Conservation (phyloP, 495 filamentous ascomycete species). For the Aspergillus panamensis region DNA sequence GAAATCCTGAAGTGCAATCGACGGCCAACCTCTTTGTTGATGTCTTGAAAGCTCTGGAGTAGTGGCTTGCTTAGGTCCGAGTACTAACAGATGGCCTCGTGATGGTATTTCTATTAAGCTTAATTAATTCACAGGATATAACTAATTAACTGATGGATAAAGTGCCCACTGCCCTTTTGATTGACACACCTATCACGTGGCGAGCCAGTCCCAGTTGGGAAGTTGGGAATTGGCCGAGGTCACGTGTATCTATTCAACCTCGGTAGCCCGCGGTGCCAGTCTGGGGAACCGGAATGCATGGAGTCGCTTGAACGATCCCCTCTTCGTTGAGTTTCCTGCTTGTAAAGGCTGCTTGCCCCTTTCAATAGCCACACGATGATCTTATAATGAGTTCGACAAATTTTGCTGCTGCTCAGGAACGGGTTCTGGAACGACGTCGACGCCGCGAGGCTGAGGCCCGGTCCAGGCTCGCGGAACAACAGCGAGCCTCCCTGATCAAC, state of each 20-base stretch:
- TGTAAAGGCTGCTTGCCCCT: background rate
- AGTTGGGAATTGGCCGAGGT: slow-evolving; percentile 12
- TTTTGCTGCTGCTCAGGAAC: slow-evolving; percentile 81
- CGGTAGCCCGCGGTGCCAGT: slow-evolving; percentile 28
- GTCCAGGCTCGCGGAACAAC: slow-evolving; percentile 52
- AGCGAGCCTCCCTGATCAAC: slow-evolving; percentile 55
- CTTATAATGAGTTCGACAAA: slow-evolving; percentile 66
- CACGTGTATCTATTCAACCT: slow-evolving; percentile 33
- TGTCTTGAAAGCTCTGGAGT: no score
- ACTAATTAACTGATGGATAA: no score
- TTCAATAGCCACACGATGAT: slow-evolving; percentile 32
- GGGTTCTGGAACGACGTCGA: slow-evolving; percentile 72
- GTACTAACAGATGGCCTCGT: no score
- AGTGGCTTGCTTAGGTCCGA: no score
- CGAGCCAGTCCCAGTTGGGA: background rate
- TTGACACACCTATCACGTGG: background rate
- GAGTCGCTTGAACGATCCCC: background rate
- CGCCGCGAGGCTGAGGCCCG: slow-evolving; percentile 62
- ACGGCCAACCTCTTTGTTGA: no score
- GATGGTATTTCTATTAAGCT: no score
- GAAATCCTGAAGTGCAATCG: no score
- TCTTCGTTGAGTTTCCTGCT: background rate
- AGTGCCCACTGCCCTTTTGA: no score
- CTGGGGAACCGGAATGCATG: slow-evolving; percentile 32
- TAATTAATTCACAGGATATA: no score